A percentile compares a stretch with the other conserved stretches of the same genome.
Evolutionary conservation across 1,284 basidiomycete species (phyloP).

Genomic region (Ceraceosorus guamensis): DNA sequence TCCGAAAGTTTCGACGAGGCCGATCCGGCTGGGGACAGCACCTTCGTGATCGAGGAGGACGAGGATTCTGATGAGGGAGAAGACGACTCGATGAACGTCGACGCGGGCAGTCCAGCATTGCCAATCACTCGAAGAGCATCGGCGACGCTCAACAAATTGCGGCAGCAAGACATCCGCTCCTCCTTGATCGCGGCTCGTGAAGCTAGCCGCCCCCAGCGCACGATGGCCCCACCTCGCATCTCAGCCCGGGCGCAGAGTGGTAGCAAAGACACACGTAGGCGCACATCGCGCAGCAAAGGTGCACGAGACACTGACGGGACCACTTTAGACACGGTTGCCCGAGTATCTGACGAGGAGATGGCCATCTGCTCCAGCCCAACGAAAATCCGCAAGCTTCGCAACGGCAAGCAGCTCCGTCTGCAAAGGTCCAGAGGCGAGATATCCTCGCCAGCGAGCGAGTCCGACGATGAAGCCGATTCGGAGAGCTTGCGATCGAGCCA

Average conservation of each 20-base stretch:
- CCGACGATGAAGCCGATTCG: neutral
- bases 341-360: conserved; percentile 3
- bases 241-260: neutral
- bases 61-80: conserved; percentile 3
- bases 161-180: conserved; percentile 8
- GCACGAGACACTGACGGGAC: neutral
- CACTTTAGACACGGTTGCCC: too few species aligned
- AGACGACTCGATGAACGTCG: neutral
- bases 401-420: conserved; percentile 29
- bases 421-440: neutral
- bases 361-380: conserved; percentile 18
- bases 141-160: conserved; percentile 1
- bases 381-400: conserved; percentile 37
- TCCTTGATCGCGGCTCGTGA: conserved; percentile 14
- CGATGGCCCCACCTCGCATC: neutral
- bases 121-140: neutral
- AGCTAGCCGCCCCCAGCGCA: neutral
- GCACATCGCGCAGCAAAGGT: neutral
- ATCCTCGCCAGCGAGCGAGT: neutral
- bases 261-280: neutral
- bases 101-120: neutral
- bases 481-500: neutral
- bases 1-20: neutral
- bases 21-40: neutral
- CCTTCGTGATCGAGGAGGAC: conserved; percentile 1